Evolutionary conservation across 495 filamentous ascomycete species (phyloP), one percentile per base, ranked within the genome.

Genomic region (Rostrohypoxylon terebratum): DNA sequence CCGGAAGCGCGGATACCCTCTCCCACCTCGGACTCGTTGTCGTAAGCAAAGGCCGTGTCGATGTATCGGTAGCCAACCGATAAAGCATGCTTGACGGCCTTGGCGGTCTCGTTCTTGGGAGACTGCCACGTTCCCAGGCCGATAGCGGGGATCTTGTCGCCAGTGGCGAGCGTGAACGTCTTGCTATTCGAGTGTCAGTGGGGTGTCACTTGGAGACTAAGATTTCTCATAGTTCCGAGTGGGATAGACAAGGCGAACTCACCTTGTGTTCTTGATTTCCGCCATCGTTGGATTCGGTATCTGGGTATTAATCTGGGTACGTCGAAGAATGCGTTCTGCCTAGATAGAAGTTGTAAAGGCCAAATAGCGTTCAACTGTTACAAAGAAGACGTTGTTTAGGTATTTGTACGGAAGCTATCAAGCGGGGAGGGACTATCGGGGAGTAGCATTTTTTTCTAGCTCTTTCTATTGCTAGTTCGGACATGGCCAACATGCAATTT

Each of bases 51-150:
- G n/a, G 94, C 94, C 28, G 87, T 90, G 72, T 85, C 84, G 75
- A 86, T 86, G 79, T 86, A 85, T 0, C 80, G 80, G 74, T 84
- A 87, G n/a, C 94, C 94, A 44, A 85, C 86, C 51, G 89, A 83
- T 23, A 96, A 83, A 11, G 94, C 94, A n/a, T 86, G 85, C 79
- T 90, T 89, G 59, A 96, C 94, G 42, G 93, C 92, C 47, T 86
- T 80, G 53, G 73, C 77, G 2, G 82, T 81, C 64, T 77, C 88
- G 83, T 78, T 81, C 55, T 77, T 81, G 69, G 71, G 60, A 50
- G 77, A 93, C 72, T 94, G 92, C 93, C 92, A 96, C 1, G 93
- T 96, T 11, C 93, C 93, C 34, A 96, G 88, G 67, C 93, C 93
- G 68, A 95, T 81, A 62, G 90, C 91, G 21, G 93, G 94, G 71